Conservation (phyloP, 2,329 filamentous ascomycete species). For the Cladosporium sp. region DNA sequence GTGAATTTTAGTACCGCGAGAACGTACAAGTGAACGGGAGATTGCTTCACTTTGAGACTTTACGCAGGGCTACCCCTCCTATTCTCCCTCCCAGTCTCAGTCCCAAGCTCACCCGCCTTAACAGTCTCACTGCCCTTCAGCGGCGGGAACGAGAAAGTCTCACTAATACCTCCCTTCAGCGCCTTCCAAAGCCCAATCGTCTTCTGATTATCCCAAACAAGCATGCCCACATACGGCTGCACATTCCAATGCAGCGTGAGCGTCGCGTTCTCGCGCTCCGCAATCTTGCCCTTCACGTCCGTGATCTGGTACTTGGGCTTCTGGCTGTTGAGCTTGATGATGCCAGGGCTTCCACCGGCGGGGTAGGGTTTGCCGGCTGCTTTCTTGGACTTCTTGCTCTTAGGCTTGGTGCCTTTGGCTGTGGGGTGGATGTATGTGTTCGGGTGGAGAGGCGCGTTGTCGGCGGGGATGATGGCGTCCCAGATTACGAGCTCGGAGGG, state of each 20-base stretch:
- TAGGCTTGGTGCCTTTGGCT: slow-evolving; percentile 21
- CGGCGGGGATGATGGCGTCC: slow-evolving; percentile 86
- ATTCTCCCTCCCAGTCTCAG: slow-evolving; percentile 46
- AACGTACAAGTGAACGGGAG: no score
- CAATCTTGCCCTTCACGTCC: slow-evolving; percentile 75
- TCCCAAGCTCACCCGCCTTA: slow-evolving; percentile 45
- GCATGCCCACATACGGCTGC: slow-evolving; percentile 88
- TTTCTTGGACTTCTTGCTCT: slow-evolving; percentile 19
- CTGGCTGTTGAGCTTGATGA: slow-evolving; percentile 75
- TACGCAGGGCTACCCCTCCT: slow-evolving; percentile 39
- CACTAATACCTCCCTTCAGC: slow-evolving; percentile 61
- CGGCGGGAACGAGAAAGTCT: slow-evolving; percentile 60
- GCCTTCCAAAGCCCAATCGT: slow-evolving; percentile 58
- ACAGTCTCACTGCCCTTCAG: slow-evolving; percentile 56
- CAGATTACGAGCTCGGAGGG: slow-evolving; percentile 75
- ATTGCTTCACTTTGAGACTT: no score
- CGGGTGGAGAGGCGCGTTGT: slow-evolving; percentile 53
- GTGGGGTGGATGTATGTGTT: slow-evolving; percentile 52
- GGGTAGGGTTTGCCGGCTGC: slow-evolving; percentile 28
- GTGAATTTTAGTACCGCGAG: no score
- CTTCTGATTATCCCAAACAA: slow-evolving; percentile 66
- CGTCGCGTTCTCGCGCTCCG: slow-evolving; percentile 67
- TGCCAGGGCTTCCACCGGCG: slow-evolving; percentile 51
- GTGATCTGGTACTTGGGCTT: slow-evolving; percentile 97
- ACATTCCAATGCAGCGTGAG: slow-evolving; percentile 91